Conservation (phyloP, 169 alveolate species). For the Toxoplasma gondii region DNA sequence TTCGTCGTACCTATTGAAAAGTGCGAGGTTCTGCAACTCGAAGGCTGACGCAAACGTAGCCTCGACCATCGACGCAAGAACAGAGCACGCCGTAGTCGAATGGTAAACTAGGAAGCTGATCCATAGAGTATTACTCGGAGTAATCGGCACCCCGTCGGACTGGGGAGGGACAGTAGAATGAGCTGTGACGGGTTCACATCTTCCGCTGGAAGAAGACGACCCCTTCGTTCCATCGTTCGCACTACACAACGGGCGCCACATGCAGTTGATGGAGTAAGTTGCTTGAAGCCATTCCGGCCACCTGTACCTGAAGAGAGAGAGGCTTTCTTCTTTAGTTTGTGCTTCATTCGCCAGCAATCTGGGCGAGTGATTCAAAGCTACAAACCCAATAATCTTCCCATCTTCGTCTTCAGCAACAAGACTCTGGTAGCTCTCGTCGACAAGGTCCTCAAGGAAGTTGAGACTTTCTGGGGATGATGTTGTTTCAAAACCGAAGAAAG, state of each 20-base stretch:
- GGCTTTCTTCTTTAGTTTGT: neutral
- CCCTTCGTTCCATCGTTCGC: too few species aligned
- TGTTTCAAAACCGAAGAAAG: neutral
- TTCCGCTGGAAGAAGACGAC: too few species aligned
- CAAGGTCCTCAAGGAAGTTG: slow-evolving; percentile 1
- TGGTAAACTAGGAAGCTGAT: neutral
- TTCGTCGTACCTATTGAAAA: slow-evolving; percentile 17
- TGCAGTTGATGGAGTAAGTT: neutral
- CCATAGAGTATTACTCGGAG: slow-evolving; percentile 52
- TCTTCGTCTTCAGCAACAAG: slow-evolving; percentile 19
- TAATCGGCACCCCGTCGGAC: slow-evolving; percentile 4
- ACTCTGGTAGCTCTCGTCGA: slow-evolving; percentile 35
- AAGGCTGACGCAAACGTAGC: slow-evolving; percentile 36
- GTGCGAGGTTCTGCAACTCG: neutral
- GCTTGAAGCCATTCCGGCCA: slow-evolving; percentile 27
- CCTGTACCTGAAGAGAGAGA: neutral
- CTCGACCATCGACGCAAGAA: neutral
- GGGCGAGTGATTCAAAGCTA: slow-evolving; percentile 40
- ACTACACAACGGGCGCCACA: too few species aligned
- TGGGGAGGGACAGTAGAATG: neutral
- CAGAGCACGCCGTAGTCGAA: neutral
- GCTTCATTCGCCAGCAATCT: neutral
- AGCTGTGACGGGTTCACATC: too few species aligned
- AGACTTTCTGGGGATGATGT: neutral
- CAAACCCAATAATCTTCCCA: slow-evolving; percentile 24